Conservation (phyloP, 2,329 filamentous ascomycete species). For the Tolypocladium cylindrosporum region DNA sequence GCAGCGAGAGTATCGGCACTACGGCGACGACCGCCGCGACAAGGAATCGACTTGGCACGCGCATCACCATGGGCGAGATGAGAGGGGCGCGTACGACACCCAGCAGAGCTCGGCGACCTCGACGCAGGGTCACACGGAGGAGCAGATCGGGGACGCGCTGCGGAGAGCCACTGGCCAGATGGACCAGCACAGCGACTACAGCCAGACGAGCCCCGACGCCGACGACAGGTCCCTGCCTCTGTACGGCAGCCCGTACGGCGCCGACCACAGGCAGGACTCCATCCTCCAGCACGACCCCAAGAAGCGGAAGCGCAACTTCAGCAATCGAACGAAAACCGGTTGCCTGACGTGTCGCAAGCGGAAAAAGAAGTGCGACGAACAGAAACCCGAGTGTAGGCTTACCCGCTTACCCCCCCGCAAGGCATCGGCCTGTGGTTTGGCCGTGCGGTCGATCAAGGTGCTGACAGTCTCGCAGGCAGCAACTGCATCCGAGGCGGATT, state of each 20-base stretch:
- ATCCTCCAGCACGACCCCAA: conserved; percentile 51
- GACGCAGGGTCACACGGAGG: conserved; percentile 36
- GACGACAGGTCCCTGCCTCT: conserved; percentile 35
- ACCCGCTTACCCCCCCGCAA: neutral
- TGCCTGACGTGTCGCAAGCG: conserved; percentile 84
- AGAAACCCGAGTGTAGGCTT: conserved; percentile 77
- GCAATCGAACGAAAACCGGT: conserved; percentile 90
- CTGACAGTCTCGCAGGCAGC: conserved; percentile 44
- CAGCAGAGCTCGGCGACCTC: conserved; percentile 35
- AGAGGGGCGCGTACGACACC: conserved; percentile 35
- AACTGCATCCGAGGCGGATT: conserved; percentile 91
- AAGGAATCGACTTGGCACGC: conserved; percentile 38
- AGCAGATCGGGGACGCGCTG: conserved; percentile 35
- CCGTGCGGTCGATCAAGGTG: neutral
- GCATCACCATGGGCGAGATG: conserved; percentile 35
- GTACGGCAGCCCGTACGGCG: conserved; percentile 32
- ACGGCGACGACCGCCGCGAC: conserved; percentile 35
- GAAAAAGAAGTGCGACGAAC: conserved; percentile 98
- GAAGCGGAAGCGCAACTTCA: conserved; percentile 73
- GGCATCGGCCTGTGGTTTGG: neutral
- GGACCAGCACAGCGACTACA: conserved; percentile 39
- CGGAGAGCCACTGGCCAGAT: conserved; percentile 34
- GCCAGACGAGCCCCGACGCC: conserved; percentile 42
- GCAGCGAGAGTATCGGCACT: conserved; percentile 34
- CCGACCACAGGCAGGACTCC: conserved; percentile 37